These are phyloP conservation scores for Fraxinus dipetala DNA, from an alignment of 305 asterid species.

Conservation along the genomic window DNA sequence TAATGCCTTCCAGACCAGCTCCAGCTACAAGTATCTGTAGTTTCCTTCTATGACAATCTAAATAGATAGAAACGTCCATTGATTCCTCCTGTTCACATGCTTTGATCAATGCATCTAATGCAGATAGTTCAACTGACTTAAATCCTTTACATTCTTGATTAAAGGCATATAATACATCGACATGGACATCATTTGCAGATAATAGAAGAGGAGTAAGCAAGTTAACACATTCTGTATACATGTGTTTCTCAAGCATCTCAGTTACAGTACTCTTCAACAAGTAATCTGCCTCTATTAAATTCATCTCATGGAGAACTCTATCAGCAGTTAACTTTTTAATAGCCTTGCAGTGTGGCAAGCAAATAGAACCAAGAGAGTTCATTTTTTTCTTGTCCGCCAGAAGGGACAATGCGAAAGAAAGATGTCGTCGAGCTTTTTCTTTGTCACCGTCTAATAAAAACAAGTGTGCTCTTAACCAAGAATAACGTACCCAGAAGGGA, in stretches of 20 bases:
- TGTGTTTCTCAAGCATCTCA: constrained; percentile 69
- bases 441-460: constrained; percentile 75
- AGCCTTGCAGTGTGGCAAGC: constrained; percentile 78
- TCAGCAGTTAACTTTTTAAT: constrained; percentile 57
- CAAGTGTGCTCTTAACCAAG: constrained; percentile 85
- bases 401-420: constrained; percentile 62
- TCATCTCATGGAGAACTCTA: constrained; percentile 70
- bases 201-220: constrained; percentile 82
- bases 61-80: constrained; percentile 60
- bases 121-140: constrained; percentile 72
- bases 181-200: constrained; percentile 55
- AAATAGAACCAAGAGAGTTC: constrained; percentile 47
- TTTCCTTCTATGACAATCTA: constrained; percentile 86
- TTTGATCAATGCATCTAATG: constrained; percentile 72
- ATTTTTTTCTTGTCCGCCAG: constrained; percentile 48
- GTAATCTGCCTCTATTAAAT: constrained; percentile 73
- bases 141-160: constrained; percentile 55
- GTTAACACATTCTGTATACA: constrained; percentile 66
- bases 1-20: constrained; percentile 52
- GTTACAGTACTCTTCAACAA: constrained; percentile 67
- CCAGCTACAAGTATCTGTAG: constrained; percentile 72
- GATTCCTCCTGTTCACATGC: constrained; percentile 70
- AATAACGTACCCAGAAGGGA: constrained; percentile 90
- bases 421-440: constrained; percentile 68
- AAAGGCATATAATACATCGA: constrained; percentile 50